Evolutionary conservation across 2,329 filamentous ascomycete species (phyloP).

Genomic region (Penicillium sclerotiorum): DNA sequence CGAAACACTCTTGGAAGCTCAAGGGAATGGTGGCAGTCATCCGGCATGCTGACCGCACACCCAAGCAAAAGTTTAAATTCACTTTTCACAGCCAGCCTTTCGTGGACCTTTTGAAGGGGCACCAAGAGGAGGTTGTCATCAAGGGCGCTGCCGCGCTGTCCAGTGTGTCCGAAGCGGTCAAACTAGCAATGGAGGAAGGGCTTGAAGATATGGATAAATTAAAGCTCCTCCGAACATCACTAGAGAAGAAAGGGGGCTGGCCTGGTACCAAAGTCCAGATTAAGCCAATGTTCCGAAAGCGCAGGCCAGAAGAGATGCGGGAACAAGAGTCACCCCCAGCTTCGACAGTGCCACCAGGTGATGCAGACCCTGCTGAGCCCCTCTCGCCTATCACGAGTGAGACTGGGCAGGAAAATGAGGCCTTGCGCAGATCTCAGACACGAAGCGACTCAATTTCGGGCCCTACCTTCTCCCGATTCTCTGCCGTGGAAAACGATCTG

Average conservation of each 20-base stretch:
- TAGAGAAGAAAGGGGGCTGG: constrained; percentile 91
- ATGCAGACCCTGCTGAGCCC: constrained; percentile 23
- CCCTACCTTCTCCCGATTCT: constrained; percentile 89
- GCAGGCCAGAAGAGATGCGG: constrained; percentile 65
- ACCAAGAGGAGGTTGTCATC: constrained; percentile 92
- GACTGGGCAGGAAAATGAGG: constrained; percentile 29
- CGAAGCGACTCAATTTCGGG: constrained; percentile 85
- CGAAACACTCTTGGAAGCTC: constrained; percentile 94
- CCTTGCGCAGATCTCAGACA: constrained; percentile 54
- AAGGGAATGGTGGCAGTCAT: constrained; percentile 98
- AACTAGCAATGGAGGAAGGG: constrained; percentile 73
- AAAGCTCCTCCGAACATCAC: constrained; percentile 78
- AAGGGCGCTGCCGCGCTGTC: constrained; percentile 87
- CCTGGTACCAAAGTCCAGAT: constrained; percentile 98
- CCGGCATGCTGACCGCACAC: constrained; percentile 92
- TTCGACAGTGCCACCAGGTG: constrained; percentile 13
- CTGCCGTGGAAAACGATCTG: constrained; percentile 88
- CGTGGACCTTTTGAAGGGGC: constrained; percentile 89
- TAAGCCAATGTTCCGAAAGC: constrained; percentile 97
- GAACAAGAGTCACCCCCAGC: constrained; percentile 28
- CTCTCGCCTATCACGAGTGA: constrained; percentile 25
- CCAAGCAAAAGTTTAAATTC: constrained; percentile 99
- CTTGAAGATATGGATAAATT: constrained; percentile 87
- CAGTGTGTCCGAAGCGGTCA: constrained; percentile 87
- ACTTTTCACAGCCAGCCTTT: constrained; percentile 97